Conservation (phyloP, 768 basidiomycete genomes). For the Leucosporidium scottii region DNA sequence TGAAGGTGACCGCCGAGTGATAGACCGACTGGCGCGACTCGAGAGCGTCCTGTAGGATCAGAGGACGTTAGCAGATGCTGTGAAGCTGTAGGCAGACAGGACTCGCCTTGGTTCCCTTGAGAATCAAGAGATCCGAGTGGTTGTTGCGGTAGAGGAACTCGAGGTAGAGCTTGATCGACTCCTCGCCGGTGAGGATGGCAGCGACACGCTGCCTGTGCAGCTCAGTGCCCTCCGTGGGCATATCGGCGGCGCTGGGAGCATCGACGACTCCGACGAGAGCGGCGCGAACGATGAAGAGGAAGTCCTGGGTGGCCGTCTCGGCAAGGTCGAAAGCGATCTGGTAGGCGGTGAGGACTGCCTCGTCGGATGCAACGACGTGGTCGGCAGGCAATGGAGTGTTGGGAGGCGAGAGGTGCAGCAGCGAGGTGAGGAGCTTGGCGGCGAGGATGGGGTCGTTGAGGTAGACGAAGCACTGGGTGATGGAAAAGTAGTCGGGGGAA, state of each 20-base stretch:
- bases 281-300: conserved; percentile 59
- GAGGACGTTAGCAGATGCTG: conserved; percentile 42
- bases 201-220: conserved; percentile 22
- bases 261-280: conserved; percentile 5
- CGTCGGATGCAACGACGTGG: conserved; percentile 23
- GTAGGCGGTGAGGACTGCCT: conserved; percentile 69
- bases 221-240: conserved; percentile 44
- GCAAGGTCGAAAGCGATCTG: conserved; percentile 94
- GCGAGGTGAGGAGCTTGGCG: conserved; percentile 61
- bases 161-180: conserved; percentile 83
- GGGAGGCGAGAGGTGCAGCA: conserved; percentile 62
- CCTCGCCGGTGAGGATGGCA: conserved; percentile 75
- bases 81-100: neutral
- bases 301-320: conserved; percentile 89
- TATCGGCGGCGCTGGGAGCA: conserved; percentile 37
- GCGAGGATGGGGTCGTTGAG: conserved; percentile 75
- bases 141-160: conserved; percentile 95
- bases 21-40: conserved; percentile 94
- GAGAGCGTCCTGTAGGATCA: conserved; percentile 77
- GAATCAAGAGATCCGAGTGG: conserved; percentile 79
- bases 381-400: conserved; percentile 53
- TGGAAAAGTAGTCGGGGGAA: conserved; percentile 61
- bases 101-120: conserved; percentile 82
- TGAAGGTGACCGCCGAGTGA: conserved; percentile 90
- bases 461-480: conserved; percentile 84